Evolutionary conservation across 208 protist species (phyloP).

Genomic region (Angomonas desouzai): DNA sequence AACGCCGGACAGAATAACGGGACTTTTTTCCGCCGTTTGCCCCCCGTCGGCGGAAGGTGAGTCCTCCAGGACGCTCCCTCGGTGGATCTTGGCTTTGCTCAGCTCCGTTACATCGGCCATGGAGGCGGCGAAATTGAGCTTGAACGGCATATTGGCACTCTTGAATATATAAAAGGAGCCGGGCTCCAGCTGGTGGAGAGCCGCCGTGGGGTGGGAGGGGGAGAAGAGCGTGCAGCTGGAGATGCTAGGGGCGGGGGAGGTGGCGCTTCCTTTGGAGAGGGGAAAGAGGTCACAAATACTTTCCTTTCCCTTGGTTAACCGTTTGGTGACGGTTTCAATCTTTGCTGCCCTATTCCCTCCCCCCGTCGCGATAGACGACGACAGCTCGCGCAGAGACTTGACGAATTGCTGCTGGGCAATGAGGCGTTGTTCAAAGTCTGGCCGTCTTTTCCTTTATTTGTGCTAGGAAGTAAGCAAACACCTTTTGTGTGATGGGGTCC

Average conservation of each 20-base stretch:
- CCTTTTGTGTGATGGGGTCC: slow-evolving; percentile 22
- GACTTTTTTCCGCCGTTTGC: neutral
- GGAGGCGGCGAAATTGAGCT: slow-evolving; percentile 27
- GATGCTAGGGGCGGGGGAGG: neutral
- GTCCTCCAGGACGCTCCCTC: neutral
- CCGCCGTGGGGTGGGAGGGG: slow-evolving; percentile 58
- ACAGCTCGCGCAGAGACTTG: slow-evolving; percentile 34
- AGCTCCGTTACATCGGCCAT: slow-evolving; percentile 3
- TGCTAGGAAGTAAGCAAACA: slow-evolving; percentile 26
- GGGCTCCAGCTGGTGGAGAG: slow-evolving; percentile 30
- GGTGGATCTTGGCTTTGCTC: neutral
- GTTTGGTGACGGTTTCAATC: slow-evolving; percentile 29
- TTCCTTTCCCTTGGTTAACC: neutral
- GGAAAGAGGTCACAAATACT: neutral
- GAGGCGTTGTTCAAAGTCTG: slow-evolving; percentile 48
- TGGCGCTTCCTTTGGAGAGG: neutral
- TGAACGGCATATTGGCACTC: slow-evolving; percentile 76
- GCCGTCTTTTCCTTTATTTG: slow-evolving; percentile 17
- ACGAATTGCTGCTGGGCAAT: slow-evolving; percentile 44
- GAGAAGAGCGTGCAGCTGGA: slow-evolving; percentile 30
- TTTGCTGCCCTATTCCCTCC: slow-evolving; percentile 39
- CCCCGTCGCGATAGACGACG: slow-evolving; percentile 28
- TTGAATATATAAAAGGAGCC: slow-evolving; percentile 78
- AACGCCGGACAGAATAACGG: neutral
- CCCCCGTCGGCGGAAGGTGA: neutral